phyloP scores from a whole-genome alignment of 176 grass and related monocot species.

The Canna indica region DNA sequence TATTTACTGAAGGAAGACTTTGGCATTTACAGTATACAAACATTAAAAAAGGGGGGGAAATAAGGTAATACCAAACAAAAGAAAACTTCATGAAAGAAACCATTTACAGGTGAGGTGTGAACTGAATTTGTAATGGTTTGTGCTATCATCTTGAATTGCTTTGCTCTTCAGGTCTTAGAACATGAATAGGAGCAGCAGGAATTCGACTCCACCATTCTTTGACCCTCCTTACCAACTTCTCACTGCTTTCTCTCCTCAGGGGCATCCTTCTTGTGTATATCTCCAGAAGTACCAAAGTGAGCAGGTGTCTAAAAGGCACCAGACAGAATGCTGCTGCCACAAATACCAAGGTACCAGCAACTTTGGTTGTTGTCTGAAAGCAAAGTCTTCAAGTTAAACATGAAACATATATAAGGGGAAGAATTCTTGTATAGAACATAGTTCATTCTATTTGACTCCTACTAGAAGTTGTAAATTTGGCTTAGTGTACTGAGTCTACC shows the following conservation, averaged over 20 bases:
- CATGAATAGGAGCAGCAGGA: conserved; percentile 64
- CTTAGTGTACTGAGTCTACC: no score
- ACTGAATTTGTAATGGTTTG: not conserved
- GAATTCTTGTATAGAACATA: no score
- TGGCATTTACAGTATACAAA: not conserved
- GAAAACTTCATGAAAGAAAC: not conserved
- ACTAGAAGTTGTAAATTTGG: no score
- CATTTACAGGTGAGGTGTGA: not conserved
- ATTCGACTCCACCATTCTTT: conserved; percentile 84
- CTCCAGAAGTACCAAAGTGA: conserved; percentile 50
- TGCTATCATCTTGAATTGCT: conserved; percentile 35
- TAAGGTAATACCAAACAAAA: not conserved
- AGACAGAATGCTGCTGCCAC: conserved; percentile 32
- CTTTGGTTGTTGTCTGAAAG: conserved; percentile 62
- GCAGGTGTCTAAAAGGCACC: conserved; percentile 39
- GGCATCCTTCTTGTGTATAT: conserved; percentile 89
- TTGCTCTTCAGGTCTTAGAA: conserved; percentile 33
- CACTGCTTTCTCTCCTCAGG: conserved; percentile 65
- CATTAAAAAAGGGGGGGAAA: not conserved
- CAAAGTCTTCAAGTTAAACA: not conserved
- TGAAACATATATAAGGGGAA: not conserved
- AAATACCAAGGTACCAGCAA: conserved; percentile 31
- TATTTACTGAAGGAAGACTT: not conserved
- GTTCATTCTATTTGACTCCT: no score
- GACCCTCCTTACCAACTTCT: conserved; percentile 68